These are phyloP conservation scores for Pythium scleroteichum DNA, from an alignment of 352 stramenopile genomes.

Conservation along the genomic window DNA sequence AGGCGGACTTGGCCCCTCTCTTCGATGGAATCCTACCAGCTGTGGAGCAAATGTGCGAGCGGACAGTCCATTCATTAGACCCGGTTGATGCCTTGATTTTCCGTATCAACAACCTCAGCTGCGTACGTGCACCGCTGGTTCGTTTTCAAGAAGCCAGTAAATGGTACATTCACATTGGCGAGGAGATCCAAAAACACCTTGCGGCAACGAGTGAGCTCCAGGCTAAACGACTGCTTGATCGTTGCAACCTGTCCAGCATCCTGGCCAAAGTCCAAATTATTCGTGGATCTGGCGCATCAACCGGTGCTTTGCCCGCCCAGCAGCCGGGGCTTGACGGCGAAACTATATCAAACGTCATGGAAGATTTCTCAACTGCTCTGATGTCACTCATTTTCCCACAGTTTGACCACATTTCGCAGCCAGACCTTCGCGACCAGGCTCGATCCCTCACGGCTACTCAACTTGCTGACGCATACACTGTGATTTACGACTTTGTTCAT, in stretches of 20 bases:
- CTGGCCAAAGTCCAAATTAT: constrained; percentile 43
- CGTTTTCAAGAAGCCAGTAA: constrained; percentile 44
- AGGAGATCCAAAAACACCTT: constrained; percentile 40
- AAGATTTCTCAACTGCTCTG: constrained; percentile 48
- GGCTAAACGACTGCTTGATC: constrained; percentile 47
- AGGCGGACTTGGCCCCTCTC: constrained; percentile 49
- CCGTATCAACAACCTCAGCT: constrained; percentile 74
- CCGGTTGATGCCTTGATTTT: constrained; percentile 62
- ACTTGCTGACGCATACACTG: constrained; percentile 49
- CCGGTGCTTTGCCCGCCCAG: neutral
- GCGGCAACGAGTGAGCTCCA: constrained; percentile 49
- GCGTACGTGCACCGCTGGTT: constrained; percentile 46
- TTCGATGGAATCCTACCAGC: constrained; percentile 54
- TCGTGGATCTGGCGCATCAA: constrained; percentile 25
- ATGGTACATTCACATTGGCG: constrained; percentile 38
- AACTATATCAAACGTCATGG: constrained; percentile 55
- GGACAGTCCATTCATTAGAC: constrained; percentile 39
- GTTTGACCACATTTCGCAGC: constrained; percentile 55
- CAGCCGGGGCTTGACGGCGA: constrained; percentile 37
- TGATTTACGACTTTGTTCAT: constrained; percentile 62
- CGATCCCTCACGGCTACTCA: constrained; percentile 35
- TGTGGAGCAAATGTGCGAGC: constrained; percentile 51
- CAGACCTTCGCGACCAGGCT: constrained; percentile 44
- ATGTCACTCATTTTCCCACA: constrained; percentile 53
- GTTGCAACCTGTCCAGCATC: constrained; percentile 38